Evolutionary conservation across 225 moss, liverwort and hornwort genomes (phyloP), one percentile per base, ranked within the genome.

Genomic region (Pleurozium schreberi): DNA sequence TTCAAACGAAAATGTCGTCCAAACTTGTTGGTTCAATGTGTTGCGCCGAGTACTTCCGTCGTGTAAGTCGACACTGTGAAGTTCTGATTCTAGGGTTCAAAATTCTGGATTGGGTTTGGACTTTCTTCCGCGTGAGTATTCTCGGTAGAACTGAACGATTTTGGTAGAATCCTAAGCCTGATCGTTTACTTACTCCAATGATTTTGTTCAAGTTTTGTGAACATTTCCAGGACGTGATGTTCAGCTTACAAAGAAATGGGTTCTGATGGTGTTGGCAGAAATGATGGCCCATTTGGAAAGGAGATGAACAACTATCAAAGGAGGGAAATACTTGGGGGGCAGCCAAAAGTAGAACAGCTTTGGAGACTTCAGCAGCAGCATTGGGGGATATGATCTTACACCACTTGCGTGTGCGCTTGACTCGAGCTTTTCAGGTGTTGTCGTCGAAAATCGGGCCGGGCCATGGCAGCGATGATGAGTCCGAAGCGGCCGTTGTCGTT

Each of bases 291-390:
- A 14, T 93, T 96, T 27, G 98, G 95, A 50, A 96, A 96, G 93
- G 96, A 92, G 92, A 93, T 96, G 96, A 94, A 93, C 88, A n/a
- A n/a, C n/a, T n/a, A n/a, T n/a, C n/a, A 61, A 65, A 95, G 95
- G 38, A 93, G 93, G 77, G 84, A 86, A 75, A 86, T 81, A 34
- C 90, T 96, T 82, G 93, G 93, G 45, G 95, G 96, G 96, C 90
- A 95, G 86, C 95, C 96, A 43, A 52, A 96, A 94, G 88, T 92
- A 96, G 80, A 92, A 83, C 71, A 96, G 95, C 81, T 95, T 99
- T 82, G 90, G 80, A 58, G 93, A 90, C 79, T 99, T 96, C 77
- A n/a, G 10, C n/a, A 89, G 81, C 81, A 96, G 96, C 79, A 95
- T 94, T 88, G 86, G 86, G 49, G 93, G 90, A 78, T 96, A 59